phyloP scores from a whole-genome alignment of 176 grass and related monocot species.

The Echinochloa phyllopogon region DNA sequence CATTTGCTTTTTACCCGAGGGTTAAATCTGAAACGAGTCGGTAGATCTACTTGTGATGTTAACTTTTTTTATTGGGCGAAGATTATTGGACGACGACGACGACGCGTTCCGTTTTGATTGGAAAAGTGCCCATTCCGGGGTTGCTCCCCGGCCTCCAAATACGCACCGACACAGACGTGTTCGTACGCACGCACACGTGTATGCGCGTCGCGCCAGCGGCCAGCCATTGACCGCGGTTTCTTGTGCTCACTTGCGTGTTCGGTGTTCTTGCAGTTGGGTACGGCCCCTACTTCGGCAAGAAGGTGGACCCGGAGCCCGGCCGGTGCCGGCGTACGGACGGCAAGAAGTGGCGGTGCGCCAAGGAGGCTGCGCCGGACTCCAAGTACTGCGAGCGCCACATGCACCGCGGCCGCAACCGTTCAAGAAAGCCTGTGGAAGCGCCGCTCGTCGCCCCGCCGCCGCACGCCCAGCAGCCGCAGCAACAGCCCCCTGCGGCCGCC shows the following conservation, averaged over 20 bases:
- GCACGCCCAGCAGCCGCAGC: conserved; percentile 34
- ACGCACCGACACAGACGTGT: conserved; percentile 43
- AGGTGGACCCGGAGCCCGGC: conserved; percentile 89
- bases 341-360: conserved; percentile 98
- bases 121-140: conserved; percentile 19
- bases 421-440: conserved; percentile 99
- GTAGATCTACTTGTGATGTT: conserved; percentile 30
- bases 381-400: conserved; percentile 99
- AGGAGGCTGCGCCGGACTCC: conserved; percentile 86
- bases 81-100: not conserved
- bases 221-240: not conserved
- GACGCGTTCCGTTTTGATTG: not conserved
- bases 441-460: conserved; percentile 49
- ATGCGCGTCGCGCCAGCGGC: conserved; percentile 25
- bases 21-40: conserved; percentile 20
- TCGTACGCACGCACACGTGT: not conserved
- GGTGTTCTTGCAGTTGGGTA: conserved; percentile 59
- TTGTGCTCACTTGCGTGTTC: not conserved
- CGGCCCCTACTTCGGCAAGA: conserved; percentile 86
- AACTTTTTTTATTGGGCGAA: not conserved
- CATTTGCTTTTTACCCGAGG: not conserved
- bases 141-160: conserved; percentile 7
- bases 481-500: conserved; percentile 1
- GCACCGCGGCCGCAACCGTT: conserved; percentile 94
- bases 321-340: conserved; percentile 95